Conservation (phyloP, 345 rosid species). For the Citrus reticulata region DNA sequence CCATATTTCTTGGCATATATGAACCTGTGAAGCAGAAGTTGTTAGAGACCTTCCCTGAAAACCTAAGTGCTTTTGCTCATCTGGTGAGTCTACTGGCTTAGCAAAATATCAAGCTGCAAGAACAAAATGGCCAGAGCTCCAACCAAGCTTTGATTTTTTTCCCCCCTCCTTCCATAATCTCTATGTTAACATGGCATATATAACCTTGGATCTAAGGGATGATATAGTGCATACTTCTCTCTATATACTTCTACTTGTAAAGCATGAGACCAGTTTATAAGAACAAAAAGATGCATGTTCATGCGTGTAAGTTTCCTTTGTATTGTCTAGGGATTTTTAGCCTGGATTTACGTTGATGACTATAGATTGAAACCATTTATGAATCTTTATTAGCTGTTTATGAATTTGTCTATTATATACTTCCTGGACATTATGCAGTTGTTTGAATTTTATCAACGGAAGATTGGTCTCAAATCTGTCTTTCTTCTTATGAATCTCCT, state of each 20-base stretch:
- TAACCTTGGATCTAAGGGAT: neutral
- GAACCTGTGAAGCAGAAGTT: constrained; percentile 65
- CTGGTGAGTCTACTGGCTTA: constrained; percentile 35
- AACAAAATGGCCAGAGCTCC: neutral
- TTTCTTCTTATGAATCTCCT: neutral
- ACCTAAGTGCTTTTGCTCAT: constrained; percentile 59
- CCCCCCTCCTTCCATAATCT: neutral
- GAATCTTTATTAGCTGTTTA: neutral
- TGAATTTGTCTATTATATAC: neutral
- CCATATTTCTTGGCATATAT: constrained; percentile 62
- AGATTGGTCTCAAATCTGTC: neutral
- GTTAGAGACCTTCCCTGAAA: constrained; percentile 48
- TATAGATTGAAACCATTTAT: neutral
- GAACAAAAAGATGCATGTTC: neutral
- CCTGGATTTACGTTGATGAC: neutral
- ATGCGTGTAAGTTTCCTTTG: neutral
- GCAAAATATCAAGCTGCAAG: constrained; percentile 2
- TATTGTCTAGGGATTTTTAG: neutral
- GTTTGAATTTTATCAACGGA: neutral
- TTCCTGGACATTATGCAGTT: neutral
- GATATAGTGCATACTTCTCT: neutral
- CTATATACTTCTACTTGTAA: neutral
- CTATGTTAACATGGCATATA: neutral
- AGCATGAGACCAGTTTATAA: neutral
- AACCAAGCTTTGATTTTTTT: neutral